These are phyloP conservation scores for Phytophthora melonis DNA, from an alignment of 352 stramenopile genomes.

Conservation along the genomic window DNA sequence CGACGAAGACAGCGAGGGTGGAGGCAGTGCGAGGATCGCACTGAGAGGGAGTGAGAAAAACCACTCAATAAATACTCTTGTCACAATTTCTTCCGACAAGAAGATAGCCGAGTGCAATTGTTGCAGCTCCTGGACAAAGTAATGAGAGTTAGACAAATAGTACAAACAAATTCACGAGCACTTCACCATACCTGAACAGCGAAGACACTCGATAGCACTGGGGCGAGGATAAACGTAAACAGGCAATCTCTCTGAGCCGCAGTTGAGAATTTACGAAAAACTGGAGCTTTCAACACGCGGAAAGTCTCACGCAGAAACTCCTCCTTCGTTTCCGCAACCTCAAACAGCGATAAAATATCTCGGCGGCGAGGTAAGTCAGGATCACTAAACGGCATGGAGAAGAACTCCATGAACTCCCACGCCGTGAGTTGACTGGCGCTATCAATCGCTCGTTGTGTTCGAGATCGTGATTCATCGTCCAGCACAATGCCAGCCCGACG, in stretches of 20 bases:
- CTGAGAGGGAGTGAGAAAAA: constrained; percentile 81
- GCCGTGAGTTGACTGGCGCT: constrained; percentile 58
- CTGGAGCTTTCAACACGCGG: constrained; percentile 50
- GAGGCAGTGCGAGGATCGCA: constrained; percentile 62
- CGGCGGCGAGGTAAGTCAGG: constrained; percentile 61
- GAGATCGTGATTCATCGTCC: constrained; percentile 61
- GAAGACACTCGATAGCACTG: constrained; percentile 82
- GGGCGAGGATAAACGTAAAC: constrained; percentile 75
- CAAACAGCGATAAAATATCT: constrained; percentile 72
- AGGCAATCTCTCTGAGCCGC: constrained; percentile 47
- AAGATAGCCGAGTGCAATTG: constrained; percentile 70
- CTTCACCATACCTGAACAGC: constrained; percentile 69
- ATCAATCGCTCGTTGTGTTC: constrained; percentile 50
- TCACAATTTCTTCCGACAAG: constrained; percentile 57
- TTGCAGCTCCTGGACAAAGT: constrained; percentile 61
- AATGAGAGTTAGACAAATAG: constrained; percentile 13
- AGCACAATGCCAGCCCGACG: constrained; percentile 60
- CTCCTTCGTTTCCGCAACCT: constrained; percentile 64
- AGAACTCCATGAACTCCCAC: constrained; percentile 83
- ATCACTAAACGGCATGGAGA: constrained; percentile 83
- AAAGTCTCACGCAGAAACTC: constrained; percentile 66
- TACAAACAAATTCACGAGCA: not conserved
- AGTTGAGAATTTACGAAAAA: constrained; percentile 59
- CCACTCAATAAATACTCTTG: constrained; percentile 81
- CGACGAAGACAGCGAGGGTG: constrained; percentile 73